Percentiles rank a stretch among this genome's conserved stretches.
These are phyloP conservation scores for Clarireedia sp. DNA, from an alignment of 2,329 filamentous ascomycete genomes.

Conservation along the genomic window DNA sequence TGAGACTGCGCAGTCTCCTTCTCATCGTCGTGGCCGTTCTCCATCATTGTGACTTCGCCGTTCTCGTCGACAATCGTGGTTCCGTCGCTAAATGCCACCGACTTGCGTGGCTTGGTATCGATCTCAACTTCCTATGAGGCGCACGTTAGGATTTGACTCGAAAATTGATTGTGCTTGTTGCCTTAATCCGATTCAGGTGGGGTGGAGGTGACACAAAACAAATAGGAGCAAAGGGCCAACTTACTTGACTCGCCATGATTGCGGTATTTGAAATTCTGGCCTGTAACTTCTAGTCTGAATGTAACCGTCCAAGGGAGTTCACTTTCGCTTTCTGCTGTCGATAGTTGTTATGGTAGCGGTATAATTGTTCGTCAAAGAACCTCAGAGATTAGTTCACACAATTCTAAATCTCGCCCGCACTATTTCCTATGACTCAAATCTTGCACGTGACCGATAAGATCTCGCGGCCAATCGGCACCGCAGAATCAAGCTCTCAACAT, in stretches of 20 bases:
- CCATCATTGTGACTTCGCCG: constrained; percentile 72
- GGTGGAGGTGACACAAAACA: not conserved
- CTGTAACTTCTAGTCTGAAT: no score
- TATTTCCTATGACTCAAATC: no score
- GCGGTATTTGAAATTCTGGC: not conserved
- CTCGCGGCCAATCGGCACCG: not conserved
- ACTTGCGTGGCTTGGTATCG: constrained; percentile 68
- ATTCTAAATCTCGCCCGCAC: no score
- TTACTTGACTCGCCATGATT: constrained; percentile 10
- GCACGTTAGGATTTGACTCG: constrained; percentile 8
- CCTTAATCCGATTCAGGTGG: constrained; percentile 4
- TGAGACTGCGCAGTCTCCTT: constrained; percentile 79
- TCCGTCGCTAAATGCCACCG: constrained; percentile 86
- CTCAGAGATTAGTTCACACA: no score
- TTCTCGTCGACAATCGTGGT: constrained; percentile 82
- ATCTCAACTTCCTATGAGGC: constrained; percentile 17
- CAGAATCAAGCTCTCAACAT: not conserved
- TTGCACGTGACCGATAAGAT: no score
- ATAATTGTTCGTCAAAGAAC: no score
- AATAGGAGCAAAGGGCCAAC: not conserved
- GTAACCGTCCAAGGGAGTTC: no score
- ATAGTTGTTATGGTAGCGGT: no score
- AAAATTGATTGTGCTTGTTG: constrained; percentile 3
- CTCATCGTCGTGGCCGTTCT: constrained; percentile 61
- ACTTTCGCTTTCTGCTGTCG: no score